These are phyloP conservation scores for Naematelia encephala DNA, from an alignment of 768 basidiomycete species.

Conservation along the genomic window DNA sequence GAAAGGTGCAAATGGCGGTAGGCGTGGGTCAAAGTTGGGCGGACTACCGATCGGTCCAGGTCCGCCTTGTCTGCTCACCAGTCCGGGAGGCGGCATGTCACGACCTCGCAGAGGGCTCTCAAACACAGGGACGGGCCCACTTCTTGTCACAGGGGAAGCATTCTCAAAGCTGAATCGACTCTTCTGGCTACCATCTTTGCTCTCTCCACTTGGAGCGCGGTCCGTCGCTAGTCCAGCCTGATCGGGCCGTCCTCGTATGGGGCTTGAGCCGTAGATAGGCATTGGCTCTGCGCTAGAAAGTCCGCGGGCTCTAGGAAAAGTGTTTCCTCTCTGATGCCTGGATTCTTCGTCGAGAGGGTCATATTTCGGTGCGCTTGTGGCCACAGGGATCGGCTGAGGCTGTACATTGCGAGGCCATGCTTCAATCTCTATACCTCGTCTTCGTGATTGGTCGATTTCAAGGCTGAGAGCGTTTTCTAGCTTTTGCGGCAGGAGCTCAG, in stretches of 20 bases:
- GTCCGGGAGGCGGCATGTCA: neutral
- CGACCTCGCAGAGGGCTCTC: neutral
- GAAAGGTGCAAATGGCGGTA: conserved; percentile 5
- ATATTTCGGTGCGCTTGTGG: conserved; percentile 10
- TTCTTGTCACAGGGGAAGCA: neutral
- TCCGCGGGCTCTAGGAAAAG: neutral
- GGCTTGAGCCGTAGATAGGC: conserved; percentile 18
- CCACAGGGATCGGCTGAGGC: neutral
- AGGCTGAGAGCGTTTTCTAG: conserved; percentile 40
- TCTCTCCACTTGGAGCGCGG: conserved; percentile 19
- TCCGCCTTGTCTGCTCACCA: neutral
- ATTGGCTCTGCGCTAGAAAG: conserved; percentile 13
- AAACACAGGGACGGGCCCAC: neutral
- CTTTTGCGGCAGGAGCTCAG: conserved; percentile 33
- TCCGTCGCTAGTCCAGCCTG: conserved; percentile 5
- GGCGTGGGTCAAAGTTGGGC: conserved; percentile 5
- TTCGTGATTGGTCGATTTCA: conserved; percentile 32
- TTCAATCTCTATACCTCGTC: conserved; percentile 22
- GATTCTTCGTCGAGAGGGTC: conserved; percentile 10
- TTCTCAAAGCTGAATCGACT: conserved; percentile 33
- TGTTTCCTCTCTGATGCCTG: conserved; percentile 8
- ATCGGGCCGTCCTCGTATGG: conserved; percentile 23
- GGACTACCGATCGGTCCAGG: conserved; percentile 26
- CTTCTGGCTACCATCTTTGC: conserved; percentile 16
- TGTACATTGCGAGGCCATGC: neutral